Conservation (phyloP, 768 basidiomycete genomes). For the Piloderma croceum region DNA sequence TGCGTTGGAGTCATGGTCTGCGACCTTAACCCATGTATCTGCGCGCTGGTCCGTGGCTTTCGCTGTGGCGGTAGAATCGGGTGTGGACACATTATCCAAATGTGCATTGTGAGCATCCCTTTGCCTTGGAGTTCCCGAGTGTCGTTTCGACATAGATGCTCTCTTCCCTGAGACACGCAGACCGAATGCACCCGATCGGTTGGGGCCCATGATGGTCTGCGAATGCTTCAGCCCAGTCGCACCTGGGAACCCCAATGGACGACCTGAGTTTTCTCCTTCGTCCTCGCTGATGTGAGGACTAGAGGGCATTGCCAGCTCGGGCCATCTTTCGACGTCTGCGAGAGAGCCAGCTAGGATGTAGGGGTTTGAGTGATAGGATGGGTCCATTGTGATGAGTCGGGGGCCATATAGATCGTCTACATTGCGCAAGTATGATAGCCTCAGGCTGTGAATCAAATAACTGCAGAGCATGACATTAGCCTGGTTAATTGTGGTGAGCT, state of each 20-base stretch:
- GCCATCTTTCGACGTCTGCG: constrained; percentile 77
- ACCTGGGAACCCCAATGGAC: constrained; percentile 38
- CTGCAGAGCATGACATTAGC: constrained; percentile 23
- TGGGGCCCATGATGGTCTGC: constrained; percentile 79
- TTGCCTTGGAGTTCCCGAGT: neutral
- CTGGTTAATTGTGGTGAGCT: neutral
- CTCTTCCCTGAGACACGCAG: constrained; percentile 70
- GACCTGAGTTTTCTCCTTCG: constrained; percentile 44
- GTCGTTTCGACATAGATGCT: constrained; percentile 45
- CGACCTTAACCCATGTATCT: neutral
- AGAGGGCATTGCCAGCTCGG: constrained; percentile 67
- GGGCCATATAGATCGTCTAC: constrained; percentile 83
- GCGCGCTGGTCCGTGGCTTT: neutral
- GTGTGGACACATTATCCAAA: constrained; percentile 2
- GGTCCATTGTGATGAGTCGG: constrained; percentile 75
- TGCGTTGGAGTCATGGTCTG: neutral
- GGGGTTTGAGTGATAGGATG: constrained; percentile 72
- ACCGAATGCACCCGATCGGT: constrained; percentile 64
- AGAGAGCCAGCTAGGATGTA: constrained; percentile 78
- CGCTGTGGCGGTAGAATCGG: neutral
- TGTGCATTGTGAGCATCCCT: neutral
- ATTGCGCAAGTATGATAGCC: constrained; percentile 82
- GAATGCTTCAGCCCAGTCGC: constrained; percentile 68
- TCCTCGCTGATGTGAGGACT: constrained; percentile 73
- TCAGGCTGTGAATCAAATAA: constrained; percentile 77